Percentiles rank a stretch among this genome's conserved stretches.
phyloP scores from a whole-genome alignment of 306 rosid species.

The Glycyrrhiza uralensis region DNA sequence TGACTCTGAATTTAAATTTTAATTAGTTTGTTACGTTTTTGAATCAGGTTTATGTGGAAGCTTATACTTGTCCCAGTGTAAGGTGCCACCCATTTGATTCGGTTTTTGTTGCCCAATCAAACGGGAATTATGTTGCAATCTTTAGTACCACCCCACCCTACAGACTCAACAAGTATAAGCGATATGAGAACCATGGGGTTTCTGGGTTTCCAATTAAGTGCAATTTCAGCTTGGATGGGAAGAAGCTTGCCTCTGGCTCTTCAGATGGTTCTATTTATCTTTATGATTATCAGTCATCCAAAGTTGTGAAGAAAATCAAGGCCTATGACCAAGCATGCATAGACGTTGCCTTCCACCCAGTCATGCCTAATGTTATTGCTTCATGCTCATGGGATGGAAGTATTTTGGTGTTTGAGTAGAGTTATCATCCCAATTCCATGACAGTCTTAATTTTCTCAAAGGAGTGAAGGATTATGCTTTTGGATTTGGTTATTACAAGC shows the following conservation, averaged over 20 bases:
- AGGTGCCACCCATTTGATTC: conserved; percentile 73
- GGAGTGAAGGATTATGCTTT: not conserved
- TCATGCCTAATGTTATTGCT: conserved; percentile 68
- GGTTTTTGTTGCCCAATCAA: conserved; percentile 79
- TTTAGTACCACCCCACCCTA: conserved; percentile 73
- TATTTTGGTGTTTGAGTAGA: conserved; percentile 62
- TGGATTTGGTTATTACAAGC: not conserved
- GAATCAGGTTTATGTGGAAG: conserved; percentile 86
- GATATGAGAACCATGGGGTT: conserved; percentile 72
- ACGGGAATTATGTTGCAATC: conserved; percentile 74
- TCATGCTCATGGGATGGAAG: conserved; percentile 85
- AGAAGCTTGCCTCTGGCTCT: conserved; percentile 77
- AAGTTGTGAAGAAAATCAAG: conserved; percentile 61
- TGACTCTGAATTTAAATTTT: conserved; percentile 3
- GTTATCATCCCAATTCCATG: not conserved
- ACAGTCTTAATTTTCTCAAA: not conserved
- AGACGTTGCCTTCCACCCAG: conserved; percentile 75
- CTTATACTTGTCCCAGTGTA: conserved; percentile 83
- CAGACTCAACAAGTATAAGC: conserved; percentile 83
- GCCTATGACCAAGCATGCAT: conserved; percentile 70
- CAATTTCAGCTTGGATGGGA: conserved; percentile 73
- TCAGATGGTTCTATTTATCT: conserved; percentile 78
- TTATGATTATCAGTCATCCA: conserved; percentile 65
- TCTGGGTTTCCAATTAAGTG: conserved; percentile 88
- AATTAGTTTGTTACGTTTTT: conserved; percentile 25